Base-by-base conservation (phyloP, 2,329 filamentous ascomycete genomes). In the Rhynchosporium agropyri region DNA sequence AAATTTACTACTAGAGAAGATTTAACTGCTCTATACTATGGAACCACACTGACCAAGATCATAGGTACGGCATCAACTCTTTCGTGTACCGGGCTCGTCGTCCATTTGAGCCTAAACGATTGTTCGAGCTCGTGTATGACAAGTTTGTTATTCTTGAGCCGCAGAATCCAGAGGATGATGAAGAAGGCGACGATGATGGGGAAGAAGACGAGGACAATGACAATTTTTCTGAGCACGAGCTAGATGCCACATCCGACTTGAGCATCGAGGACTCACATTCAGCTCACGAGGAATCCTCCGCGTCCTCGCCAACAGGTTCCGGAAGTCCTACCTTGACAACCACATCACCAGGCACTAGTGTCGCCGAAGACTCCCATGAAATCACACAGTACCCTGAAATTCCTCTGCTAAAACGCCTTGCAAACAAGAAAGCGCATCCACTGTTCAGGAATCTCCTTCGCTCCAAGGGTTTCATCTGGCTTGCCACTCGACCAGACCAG, bases 61-160 rank as follows among this genome's bases (percentile, higher is more conserved):
- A 33, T 51, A 81, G 78, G 66, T 90, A 90, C 70, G 87, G 86
- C 7, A 87, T 91, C 10, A 82, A 84, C 42, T 91, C 85, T 71
- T 90, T 90, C 67, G 85, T 91, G 12, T 91, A 91, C 72, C 79
- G 80, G 0, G 82, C 84, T 0, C 79, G 83, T 7, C 77, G 83
- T 0, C 85, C 85, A 6, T 79, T 79, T 58, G 76, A 79, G 55
- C 75, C 78, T 3, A 74, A 76, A 38, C 69, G 73, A 3, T 67
- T 79, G 13, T 79, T 77, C 62, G 69, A 72, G 29, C 70, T 79
- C 13, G 72, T 79, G 2, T 74, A 79, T 50, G 76, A 79, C 63
- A 79, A 79, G 65, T 79, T 79, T 62, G 77, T 79, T 38, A 58
- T 79, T 31, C 72, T 79, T 31, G 50, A 53, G 15, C 50, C 50